Conservation (phyloP, 257 asterid species). For the Henckelia pumila region DNA sequence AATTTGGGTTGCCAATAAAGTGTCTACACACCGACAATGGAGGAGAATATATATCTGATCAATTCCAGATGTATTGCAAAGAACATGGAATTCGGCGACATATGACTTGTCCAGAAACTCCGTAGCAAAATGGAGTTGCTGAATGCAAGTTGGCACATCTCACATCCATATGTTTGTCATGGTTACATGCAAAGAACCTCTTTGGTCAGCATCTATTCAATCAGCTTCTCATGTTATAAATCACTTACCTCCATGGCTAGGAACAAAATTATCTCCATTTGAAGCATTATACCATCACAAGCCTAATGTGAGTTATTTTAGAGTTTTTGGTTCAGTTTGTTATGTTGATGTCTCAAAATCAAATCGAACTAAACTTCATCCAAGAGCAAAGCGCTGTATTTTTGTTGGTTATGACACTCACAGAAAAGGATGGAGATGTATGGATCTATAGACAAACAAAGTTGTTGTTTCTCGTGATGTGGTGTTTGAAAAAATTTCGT, state of each 20-base stretch:
- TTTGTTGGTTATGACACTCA: conserved; percentile 27
- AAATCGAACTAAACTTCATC: conserved; percentile 26
- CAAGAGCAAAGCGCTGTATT: conserved; percentile 23
- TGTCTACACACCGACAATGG: too few relatives aligned
- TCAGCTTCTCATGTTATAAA: too few relatives aligned
- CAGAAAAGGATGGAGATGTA: conserved; percentile 28
- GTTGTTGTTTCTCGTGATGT: conserved; percentile 11
- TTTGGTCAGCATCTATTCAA: too few relatives aligned
- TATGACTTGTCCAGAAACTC: too few relatives aligned
- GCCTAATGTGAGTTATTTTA: conserved; percentile 19
- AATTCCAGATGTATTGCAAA: too few relatives aligned
- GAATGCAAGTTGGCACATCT: too few relatives aligned
- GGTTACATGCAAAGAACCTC: too few relatives aligned
- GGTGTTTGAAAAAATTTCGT: not conserved
- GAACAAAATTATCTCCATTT: conserved; percentile 6
- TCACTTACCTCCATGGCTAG: conserved; percentile 6
- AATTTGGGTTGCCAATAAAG: too few relatives aligned
- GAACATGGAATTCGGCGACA: too few relatives aligned
- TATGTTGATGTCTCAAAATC: conserved; percentile 20
- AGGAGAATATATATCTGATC: too few relatives aligned
- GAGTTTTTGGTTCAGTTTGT: conserved; percentile 19
- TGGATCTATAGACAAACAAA: conserved; percentile 27
- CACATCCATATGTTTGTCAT: too few relatives aligned
- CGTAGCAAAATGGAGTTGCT: too few relatives aligned
- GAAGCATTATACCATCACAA: not conserved